Evolutionary conservation across 805 yeast species (phyloP).

Genomic region (Teunomyces barrocoloradensis): DNA sequence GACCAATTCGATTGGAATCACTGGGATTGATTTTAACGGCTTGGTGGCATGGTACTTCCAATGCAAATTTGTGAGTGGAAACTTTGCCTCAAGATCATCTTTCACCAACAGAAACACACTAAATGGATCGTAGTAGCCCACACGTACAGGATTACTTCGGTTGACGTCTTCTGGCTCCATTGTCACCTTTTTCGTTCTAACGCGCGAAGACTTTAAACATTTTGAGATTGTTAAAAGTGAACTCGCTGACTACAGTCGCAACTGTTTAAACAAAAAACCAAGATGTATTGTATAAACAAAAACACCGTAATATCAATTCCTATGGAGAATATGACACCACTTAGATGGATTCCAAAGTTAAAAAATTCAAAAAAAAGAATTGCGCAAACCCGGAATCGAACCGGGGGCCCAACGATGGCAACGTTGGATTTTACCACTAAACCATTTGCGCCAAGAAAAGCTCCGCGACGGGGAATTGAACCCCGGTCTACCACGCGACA

Average conservation of each 20-base stretch:
- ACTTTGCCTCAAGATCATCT: conserved; percentile 41
- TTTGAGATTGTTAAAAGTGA: neutral
- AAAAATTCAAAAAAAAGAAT: neutral
- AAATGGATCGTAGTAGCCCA: conserved; percentile 78
- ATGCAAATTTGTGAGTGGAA: conserved; percentile 64
- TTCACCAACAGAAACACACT: conserved; percentile 48
- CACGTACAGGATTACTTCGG: conserved; percentile 21
- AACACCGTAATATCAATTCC: no score
- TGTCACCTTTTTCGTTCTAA: neutral
- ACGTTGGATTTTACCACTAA: conserved; percentile 6
- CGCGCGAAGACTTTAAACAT: neutral
- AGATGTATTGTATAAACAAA: no score
- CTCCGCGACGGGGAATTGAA: conserved; percentile 4
- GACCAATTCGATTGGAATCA: conserved; percentile 49
- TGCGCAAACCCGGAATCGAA: conserved; percentile 5
- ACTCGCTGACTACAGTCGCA: neutral
- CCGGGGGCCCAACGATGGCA: conserved; percentile 7
- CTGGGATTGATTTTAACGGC: conserved; percentile 62
- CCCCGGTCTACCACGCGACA: conserved; percentile 5
- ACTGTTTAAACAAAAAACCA: neutral
- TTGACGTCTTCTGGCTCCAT: conserved; percentile 10
- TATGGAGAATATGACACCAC: no score
- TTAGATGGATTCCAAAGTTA: no score
- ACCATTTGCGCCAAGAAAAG: conserved; percentile 3
- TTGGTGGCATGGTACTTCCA: conserved; percentile 56